Evolutionary conservation across 495 filamentous ascomycete species (phyloP), one percentile per base, ranked within the genome.

Genomic region (Lepraria neglecta): DNA sequence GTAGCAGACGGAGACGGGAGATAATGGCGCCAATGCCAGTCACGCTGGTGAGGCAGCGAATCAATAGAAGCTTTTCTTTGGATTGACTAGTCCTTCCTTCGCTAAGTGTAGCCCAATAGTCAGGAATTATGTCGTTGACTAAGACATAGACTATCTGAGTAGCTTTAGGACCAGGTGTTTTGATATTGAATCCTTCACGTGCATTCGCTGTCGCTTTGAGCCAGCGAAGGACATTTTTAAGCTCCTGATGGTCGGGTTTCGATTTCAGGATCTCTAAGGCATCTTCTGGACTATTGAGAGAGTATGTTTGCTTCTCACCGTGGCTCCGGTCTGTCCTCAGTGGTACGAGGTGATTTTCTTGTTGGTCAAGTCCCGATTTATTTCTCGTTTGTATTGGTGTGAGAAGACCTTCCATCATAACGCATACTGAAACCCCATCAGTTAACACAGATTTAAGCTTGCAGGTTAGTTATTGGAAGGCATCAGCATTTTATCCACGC

Each of bases 71-170:
- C 50, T 71, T 71, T 42, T 64, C 21, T 60, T 76, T 79, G 24
- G 51, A 53, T 57, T 71, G 68, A 59, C 65, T 68, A 42, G 70
- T 56, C 55, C 45, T 69, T 71, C 70, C 24, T 61, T 61, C 51
- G 58, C 77, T 71, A 31, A 90, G 64, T 33, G 80, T 64, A n/a
- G 74, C 61, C 91, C 91, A 96, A 71, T 88, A 90, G 65, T 89
- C 85, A 6, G 88, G 86, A 6, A 92, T 76, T 44, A 86, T 88
- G 42, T 81, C 81, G 42, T 75, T 82, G 60, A 90, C 82, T 65
- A 96, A 73, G 11, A 78, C 71, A 68, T 87, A 84, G 52, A 91
- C 74, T 6, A 95, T 80, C 67, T 90, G 87, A 6, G 89, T 80
- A 56, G 82, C 75, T 64, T 80, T 73, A 3, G 90, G 83, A 44